These are phyloP conservation scores for Trichosporon coremiiforme DNA, from an alignment of 1,284 basidiomycete genomes.

Conservation along the genomic window DNA sequence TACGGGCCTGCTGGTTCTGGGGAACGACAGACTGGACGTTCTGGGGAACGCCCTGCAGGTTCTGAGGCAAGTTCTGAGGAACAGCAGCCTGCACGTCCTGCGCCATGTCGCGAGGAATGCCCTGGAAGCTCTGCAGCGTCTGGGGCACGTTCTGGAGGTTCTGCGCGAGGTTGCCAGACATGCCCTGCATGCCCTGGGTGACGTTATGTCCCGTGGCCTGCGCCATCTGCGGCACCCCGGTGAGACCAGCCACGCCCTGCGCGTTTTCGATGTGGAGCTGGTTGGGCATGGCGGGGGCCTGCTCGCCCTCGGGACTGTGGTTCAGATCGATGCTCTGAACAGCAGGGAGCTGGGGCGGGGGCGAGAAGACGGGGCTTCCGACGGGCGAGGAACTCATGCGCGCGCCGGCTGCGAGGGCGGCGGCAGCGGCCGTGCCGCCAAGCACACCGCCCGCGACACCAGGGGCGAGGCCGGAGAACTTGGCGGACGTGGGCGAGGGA, in stretches of 20 bases:
- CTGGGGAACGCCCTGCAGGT: not conserved
- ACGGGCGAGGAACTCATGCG: conserved; percentile 4
- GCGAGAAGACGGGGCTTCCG: not conserved
- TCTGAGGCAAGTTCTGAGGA: not conserved
- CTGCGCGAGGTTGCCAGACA: conserved; percentile 9
- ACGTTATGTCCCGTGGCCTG: not conserved
- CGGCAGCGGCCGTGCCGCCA: conserved; percentile 1
- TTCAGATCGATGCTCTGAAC: conserved; percentile 16
- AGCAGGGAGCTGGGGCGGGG: not conserved
- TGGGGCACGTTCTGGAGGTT: not conserved
- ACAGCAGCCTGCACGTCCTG: not conserved
- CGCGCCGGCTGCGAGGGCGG: conserved; percentile 9
- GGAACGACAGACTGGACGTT: too few species aligned
- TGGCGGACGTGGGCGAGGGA: not conserved
- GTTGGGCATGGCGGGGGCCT: not conserved
- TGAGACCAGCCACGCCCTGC: conserved; percentile 5
- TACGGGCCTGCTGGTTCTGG: not conserved
- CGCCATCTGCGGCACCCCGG: not conserved
- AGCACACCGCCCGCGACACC: conserved; percentile 1
- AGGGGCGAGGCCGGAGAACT: not conserved
- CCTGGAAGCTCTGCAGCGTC: not conserved
- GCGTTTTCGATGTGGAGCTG: conserved; percentile 1
- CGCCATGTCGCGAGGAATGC: not conserved
- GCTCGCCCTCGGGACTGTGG: not conserved
- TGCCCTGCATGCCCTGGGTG: too few species aligned